Evolutionary conservation across 2,329 filamentous ascomycete species (phyloP), one percentile per base, ranked within the genome.

Genomic region (Pseudocercospora musae): DNA sequence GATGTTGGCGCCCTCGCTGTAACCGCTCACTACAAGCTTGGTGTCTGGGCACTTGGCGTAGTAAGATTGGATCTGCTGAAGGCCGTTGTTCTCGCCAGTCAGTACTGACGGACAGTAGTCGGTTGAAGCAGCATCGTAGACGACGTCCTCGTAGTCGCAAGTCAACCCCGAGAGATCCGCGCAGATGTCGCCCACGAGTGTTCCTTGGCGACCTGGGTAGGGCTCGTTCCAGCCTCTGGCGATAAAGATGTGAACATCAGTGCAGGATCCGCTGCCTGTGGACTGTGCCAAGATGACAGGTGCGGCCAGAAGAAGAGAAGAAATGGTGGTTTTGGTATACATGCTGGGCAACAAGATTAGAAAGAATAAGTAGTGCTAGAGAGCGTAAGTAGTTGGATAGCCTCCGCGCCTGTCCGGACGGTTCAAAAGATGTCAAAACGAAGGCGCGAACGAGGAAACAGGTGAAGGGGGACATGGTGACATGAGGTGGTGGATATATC

Each of bases 11-110:
- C 78, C 79, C 62, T 80, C 76, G 1, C 75, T 78, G 65, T 78
- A 80, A 0, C 79, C 78, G 62, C 75, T 77, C 29, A 80, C 57
- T 6, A 80, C 77, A 11, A 81, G 72, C 62, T 75, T 78, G 21
- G 77, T 63, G 40, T 77, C 64, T 15, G 79, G 78, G 60, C 78
- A 81, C 15, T 70, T 69, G 65, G 74, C 68, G 66, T 59, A 33
- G 74, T 80, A 80, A 0, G 72, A 74, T 6, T 71, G 73, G 63
- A 81, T 78, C 67, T 80, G 76, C 13, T 61, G 55, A 27, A 74
- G 63, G 4, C 77, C 77, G 54, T 76, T 76, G 42, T 63, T 66
- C 8, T 71, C 70, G 1, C 78, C 78, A 40, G 76, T 73, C 5
- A 71, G 71, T 8, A 80, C 74, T 1, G 77, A 73, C 23, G 70